phyloP scores from a whole-genome alignment of 2,329 filamentous ascomycete genomes.

The Pestalotiopsis sp. region DNA sequence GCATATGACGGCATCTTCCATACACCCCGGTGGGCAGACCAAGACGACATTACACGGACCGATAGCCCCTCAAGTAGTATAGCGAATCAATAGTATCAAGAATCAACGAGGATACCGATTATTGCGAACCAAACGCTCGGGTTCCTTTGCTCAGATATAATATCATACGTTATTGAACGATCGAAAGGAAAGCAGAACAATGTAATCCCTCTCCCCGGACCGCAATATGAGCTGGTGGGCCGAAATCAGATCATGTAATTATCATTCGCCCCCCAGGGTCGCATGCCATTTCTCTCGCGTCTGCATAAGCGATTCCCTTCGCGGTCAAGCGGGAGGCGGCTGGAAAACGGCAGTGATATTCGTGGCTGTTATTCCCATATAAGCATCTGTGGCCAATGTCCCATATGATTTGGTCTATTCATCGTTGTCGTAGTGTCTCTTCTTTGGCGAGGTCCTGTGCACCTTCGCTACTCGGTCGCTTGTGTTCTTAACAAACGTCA shows the following conservation, averaged over 20 bases:
- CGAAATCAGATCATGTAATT: background rate
- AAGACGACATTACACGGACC: background rate
- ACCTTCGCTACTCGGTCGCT: background rate
- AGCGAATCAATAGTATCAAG: background rate
- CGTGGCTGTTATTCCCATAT: background rate
- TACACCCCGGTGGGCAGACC: background rate
- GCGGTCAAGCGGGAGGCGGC: background rate
- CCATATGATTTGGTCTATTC: background rate
- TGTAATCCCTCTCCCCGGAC: background rate
- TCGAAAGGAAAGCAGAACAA: background rate
- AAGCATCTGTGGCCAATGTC: background rate
- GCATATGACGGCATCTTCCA: background rate
- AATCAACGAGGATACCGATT: background rate
- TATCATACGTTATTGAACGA: background rate
- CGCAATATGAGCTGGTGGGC: background rate
- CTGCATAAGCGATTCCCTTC: background rate
- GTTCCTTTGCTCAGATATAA: background rate
- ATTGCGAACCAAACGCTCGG: background rate
- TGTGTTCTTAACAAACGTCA: background rate
- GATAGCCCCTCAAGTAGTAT: background rate
- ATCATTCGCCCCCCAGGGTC: background rate
- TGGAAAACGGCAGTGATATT: background rate
- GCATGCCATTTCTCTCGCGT: background rate
- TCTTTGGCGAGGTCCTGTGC: background rate
- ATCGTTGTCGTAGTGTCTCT: background rate